Evolutionary conservation across 345 rosid genomes (phyloP), one percentile per base, ranked within the genome.

Genomic region (Citrus hindsii): DNA sequence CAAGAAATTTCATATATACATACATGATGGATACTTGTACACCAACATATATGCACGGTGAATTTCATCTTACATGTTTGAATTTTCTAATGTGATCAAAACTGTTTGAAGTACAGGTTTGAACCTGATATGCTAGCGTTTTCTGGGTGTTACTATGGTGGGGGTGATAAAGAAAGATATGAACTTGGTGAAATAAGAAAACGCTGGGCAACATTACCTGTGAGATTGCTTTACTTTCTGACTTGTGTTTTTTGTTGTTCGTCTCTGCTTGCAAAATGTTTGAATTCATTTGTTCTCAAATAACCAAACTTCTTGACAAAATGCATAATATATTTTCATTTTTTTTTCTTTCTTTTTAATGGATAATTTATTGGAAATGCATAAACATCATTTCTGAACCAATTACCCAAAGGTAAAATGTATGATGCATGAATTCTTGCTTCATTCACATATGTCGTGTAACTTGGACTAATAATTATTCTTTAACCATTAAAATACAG

Each of bases 111-210:
- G 62, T 76, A 38, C 89, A 97, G 99, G 85, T 97, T 97, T 85
- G 99, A 97, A 86, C 95, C 99, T 77, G 99, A 97, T 84, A 97
- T 94, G 98, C 90, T 97, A 73, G 98, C 99, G 35, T 97, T 97
- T 86, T 97, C 99, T 76, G 98, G 99, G 79, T 97, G 99, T 82
- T 95, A 94, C 83, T 97, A 81, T 84, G 99, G 99, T 37, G 99
- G 99, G n/a, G 99, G 99, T 78, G 99, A 94, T 68, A 94, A 94
- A 79, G 99, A 93, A 83, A 87, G 90, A 87, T 81, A 79, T 30
- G 98, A 97, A 87, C 98, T 97, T 21, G 90, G 90, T 35, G 93
- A 91, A 88, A 93, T 97, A 80, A 88, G 98, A 82, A 97, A 97
- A 80, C 88, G 99, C 87, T 97, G 99, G 98, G 92, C 82, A 53